Evolutionary conservation across 2,329 filamentous ascomycete genomes (phyloP).

Genomic region (Phymatotrichopsis omnivora): DNA sequence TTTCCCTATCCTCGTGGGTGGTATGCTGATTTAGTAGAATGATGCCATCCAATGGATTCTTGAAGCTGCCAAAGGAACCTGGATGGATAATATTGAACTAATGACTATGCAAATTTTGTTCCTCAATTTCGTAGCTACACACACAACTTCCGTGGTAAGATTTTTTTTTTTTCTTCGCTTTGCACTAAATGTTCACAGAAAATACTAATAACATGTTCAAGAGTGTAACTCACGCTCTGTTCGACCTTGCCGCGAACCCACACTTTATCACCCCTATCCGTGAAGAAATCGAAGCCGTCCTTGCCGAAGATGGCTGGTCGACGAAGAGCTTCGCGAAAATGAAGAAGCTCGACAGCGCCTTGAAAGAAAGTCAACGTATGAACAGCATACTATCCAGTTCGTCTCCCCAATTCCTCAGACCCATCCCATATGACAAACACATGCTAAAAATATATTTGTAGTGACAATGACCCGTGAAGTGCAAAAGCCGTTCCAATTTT

Average conservation of each 20-base stretch:
- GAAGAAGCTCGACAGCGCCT: slow-evolving; percentile 15
- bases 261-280: slow-evolving; percentile 9
- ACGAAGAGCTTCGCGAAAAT: slow-evolving; percentile 16
- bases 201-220: too few species aligned
- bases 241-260: slow-evolving; percentile 15
- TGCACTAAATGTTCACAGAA: not conserved
- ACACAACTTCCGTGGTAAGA: slow-evolving; percentile 5
- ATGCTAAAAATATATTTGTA: not conserved
- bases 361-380: slow-evolving; percentile 17
- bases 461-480: slow-evolving; percentile 20
- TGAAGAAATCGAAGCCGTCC: slow-evolving; percentile 15
- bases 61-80: slow-evolving; percentile 2
- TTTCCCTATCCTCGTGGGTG: too few species aligned
- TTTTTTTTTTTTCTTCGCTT: not conserved
- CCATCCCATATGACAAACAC: not conserved
- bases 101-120: slow-evolving; percentile 8
- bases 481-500: slow-evolving; percentile 8
- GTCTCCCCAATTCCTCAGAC: not conserved
- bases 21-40: slow-evolving; percentile 5
- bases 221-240: slow-evolving; percentile 18
- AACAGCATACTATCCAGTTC: slow-evolving; percentile 16
- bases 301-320: slow-evolving; percentile 11
- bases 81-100: not conserved
- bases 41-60: slow-evolving; percentile 13
- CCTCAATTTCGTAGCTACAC: slow-evolving; percentile 11